Evolutionary conservation across 2,329 filamentous ascomycete genomes (phyloP).

Genomic region (Cercospora sojina): DNA sequence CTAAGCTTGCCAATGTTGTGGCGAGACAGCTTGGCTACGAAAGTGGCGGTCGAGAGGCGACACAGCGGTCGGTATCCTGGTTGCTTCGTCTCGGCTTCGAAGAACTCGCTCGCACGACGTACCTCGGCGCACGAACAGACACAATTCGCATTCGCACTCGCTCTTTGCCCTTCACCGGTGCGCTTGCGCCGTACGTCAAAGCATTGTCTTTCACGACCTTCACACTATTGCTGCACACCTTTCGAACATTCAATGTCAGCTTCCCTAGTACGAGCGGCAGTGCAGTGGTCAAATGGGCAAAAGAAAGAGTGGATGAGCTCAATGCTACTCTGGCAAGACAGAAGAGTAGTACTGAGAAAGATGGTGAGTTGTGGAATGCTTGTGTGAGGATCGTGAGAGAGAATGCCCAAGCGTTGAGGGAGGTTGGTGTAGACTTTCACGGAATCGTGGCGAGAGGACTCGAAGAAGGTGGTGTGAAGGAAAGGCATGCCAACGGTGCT

Average conservation of each 20-base stretch:
- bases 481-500: not conserved
- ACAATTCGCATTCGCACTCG: slow-evolving; percentile 79
- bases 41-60: slow-evolving; percentile 73
- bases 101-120: slow-evolving; percentile 82
- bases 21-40: slow-evolving; percentile 76
- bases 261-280: slow-evolving; percentile 86
- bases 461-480: slow-evolving; percentile 5
- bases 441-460: slow-evolving; percentile 69
- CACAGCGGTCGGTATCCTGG: slow-evolving; percentile 79
- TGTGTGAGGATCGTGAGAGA: slow-evolving; percentile 80
- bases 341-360: slow-evolving; percentile 77
- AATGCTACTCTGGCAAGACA: slow-evolving; percentile 80
- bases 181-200: slow-evolving; percentile 90
- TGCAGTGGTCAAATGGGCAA: slow-evolving; percentile 98
- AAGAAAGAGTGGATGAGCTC: slow-evolving; percentile 88
- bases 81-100: slow-evolving; percentile 84
- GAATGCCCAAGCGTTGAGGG: slow-evolving; percentile 75
- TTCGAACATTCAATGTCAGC: slow-evolving; percentile 45
- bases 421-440: slow-evolving; percentile 87
- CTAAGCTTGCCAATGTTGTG: slow-evolving; percentile 72
- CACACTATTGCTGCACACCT: slow-evolving; percentile 87
- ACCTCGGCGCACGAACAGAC: slow-evolving; percentile 73
- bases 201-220: slow-evolving; percentile 96
- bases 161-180: slow-evolving; percentile 92
- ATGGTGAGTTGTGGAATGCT: slow-evolving; percentile 73